These are phyloP conservation scores for Gigaspora rosea DNA, from an alignment of 192 early-diverging fungal species.

Conservation along the genomic window DNA sequence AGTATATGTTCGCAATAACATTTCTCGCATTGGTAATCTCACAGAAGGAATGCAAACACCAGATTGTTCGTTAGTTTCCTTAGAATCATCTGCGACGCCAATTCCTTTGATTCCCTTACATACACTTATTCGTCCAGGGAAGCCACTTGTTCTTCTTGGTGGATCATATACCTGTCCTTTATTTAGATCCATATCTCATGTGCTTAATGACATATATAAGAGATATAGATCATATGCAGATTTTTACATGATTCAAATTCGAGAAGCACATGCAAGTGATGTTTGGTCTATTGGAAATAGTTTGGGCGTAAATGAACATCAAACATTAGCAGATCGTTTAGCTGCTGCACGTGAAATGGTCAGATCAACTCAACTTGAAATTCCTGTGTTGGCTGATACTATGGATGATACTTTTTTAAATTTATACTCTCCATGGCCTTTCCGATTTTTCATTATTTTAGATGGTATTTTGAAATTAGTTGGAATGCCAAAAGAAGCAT, in stretches of 20 bases:
- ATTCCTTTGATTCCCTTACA: background rate
- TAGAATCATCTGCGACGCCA: background rate
- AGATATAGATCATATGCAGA: background rate
- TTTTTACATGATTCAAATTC: constrained; percentile 31
- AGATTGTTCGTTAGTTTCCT: constrained; percentile 11
- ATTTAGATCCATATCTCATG: constrained; percentile 25
- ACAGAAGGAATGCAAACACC: constrained; percentile 25
- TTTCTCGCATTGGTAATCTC: constrained; percentile 9
- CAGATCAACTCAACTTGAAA: constrained; percentile 1
- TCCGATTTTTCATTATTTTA: constrained; percentile 17
- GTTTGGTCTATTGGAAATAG: constrained; percentile 29
- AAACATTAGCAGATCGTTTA: constrained; percentile 11
- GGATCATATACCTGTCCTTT: constrained; percentile 29
- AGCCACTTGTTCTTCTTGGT: constrained; percentile 22
- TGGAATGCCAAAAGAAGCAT: constrained; percentile 26
- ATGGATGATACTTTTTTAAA: constrained; percentile 24
- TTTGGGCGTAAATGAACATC: constrained; percentile 5
- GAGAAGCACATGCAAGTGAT: constrained; percentile 26
- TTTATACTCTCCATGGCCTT: constrained; percentile 18
- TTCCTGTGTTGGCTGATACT: constrained; percentile 21
- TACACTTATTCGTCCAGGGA: background rate
- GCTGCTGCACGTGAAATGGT: constrained; percentile 20
- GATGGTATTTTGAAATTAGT: constrained; percentile 27
- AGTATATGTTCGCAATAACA: constrained; percentile 27
- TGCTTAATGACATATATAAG: constrained; percentile 22